phyloP scores from a whole-genome alignment of 2,329 filamentous ascomycete species.

The Ophiostoma fasciatum region DNA sequence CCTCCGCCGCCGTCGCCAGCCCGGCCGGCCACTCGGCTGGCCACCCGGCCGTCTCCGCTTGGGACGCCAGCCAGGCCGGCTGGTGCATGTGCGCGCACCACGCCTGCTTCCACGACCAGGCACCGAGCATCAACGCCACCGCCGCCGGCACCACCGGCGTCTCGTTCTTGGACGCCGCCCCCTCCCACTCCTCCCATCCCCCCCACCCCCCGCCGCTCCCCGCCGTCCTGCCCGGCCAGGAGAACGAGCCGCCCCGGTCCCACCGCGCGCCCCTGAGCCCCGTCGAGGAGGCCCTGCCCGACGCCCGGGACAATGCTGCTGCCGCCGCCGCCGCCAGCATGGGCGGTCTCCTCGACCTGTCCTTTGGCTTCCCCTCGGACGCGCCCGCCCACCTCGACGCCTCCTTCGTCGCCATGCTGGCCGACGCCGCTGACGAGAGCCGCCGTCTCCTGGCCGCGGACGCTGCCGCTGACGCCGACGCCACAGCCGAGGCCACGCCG shows the following conservation, averaged over 20 bases:
- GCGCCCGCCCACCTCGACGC: slow-evolving; percentile 21
- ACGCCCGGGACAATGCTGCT: too few relatives aligned
- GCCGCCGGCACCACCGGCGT: slow-evolving; percentile 14
- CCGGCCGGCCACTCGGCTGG: background rate
- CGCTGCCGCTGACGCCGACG: background rate
- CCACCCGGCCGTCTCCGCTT: too few relatives aligned
- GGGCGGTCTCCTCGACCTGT: background rate
- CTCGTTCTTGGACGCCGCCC: slow-evolving; percentile 5
- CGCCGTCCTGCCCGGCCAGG: slow-evolving; percentile 25
- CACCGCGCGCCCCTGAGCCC: slow-evolving; percentile 38
- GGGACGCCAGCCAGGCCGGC: slow-evolving; percentile 20
- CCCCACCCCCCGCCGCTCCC: slow-evolving; percentile 12
- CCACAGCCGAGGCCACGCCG: slow-evolving; percentile 4
- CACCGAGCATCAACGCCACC: slow-evolving; percentile 12
- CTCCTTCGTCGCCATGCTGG: slow-evolving; percentile 4
- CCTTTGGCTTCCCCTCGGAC: slow-evolving; percentile 17
- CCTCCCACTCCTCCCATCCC: slow-evolving; percentile 1
- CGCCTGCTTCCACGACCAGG: slow-evolving; percentile 45
- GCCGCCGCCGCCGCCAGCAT: too few relatives aligned
- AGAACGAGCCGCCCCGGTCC: slow-evolving; percentile 35
- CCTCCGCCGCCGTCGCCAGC: slow-evolving; percentile 15
- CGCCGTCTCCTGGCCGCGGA: background rate
- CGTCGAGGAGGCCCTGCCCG: too few relatives aligned
- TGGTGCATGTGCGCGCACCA: slow-evolving; percentile 51
- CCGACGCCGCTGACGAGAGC: background rate